Evolutionary conservation across 2,329 filamentous ascomycete genomes (phyloP).

Genomic region (Colletotrichum cuscutae): DNA sequence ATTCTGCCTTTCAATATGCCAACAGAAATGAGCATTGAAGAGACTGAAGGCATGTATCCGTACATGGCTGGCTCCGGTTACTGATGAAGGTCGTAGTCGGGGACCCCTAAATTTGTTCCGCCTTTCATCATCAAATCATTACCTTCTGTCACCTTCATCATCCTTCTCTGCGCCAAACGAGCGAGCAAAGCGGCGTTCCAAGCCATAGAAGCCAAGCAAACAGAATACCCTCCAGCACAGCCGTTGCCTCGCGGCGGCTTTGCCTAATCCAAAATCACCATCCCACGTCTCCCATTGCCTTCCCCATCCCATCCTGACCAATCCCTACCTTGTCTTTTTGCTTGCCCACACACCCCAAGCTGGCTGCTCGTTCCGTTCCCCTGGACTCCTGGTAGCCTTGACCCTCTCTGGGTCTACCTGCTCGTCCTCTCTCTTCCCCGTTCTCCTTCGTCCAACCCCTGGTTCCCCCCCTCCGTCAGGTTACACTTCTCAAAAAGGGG

Average conservation of each 20-base stretch:
- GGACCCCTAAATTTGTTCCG: conserved; percentile 10
- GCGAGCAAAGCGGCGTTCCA: conserved; percentile 3
- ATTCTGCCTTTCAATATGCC: not conserved
- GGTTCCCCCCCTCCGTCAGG: not conserved
- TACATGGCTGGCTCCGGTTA: not conserved
- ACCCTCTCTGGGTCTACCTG: not conserved
- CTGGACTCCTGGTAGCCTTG: not conserved
- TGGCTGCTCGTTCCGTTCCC: conserved; percentile 1
- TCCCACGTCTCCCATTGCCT: not conserved
- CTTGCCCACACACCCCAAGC: not conserved
- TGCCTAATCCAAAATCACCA: conserved; percentile 10
- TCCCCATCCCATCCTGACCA: not conserved
- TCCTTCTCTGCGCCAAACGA: not conserved
- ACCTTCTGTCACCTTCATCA: not conserved
- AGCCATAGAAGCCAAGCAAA: conserved; percentile 9
- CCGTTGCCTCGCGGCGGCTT: not conserved
- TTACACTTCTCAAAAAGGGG: conserved; percentile 16
- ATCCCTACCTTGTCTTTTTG: conserved; percentile 19
- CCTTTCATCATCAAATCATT: not conserved
- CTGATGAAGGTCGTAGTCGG: not conserved
- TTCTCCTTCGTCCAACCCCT: conserved; percentile 8
- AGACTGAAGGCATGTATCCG: not conserved
- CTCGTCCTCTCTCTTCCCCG: not conserved
- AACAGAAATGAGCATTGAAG: not conserved
- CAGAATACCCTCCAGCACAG: not conserved